Base-by-base conservation (phyloP, 108 stramenopile species). In the Cyclostephanos invisitatus region DNA sequence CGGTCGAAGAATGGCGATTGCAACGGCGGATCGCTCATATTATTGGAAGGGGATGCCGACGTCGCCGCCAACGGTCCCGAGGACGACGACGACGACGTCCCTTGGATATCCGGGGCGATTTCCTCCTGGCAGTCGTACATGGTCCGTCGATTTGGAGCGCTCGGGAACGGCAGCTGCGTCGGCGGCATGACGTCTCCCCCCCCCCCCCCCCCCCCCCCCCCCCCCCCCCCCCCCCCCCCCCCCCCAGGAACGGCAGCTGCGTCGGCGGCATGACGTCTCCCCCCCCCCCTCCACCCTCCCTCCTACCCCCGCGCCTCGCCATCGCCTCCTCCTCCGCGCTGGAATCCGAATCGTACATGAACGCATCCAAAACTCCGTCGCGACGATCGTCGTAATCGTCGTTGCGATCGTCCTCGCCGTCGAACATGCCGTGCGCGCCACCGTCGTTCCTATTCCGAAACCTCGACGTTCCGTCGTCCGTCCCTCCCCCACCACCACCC, bases 331-430 rank as follows among this genome's bases (percentile, higher is more conserved):
- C 87, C 55, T 91, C 92, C 11, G 46, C 51, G 66, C 90, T 91
- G 7, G 92, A 91, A 80, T 94, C 92, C 11, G 90, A 90, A 77
- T 94, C 92, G 65, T 94, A 94, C 54, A 78, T 80, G 64, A 62
- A 83, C 11, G 74, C 83, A 40, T 79, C 85, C 4, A 67, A 27
- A 47, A 25, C 48, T 18, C 22, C 46, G 24, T 14, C 55, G 38
- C 5, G 55, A 24, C 68, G 21, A 25, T 58, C 46, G 14, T 37
- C 66, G 36, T 59, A 38, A 15, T 67, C 83, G 15, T 69, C 68
- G 37, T 59, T 37, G 21, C 57, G 75, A 22, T 65, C 65, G 32
- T 32, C 32, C 63, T 79, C 77, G 44, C 59, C 57, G 29, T 70
- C 76, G 63, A 77, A 71, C 27, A 72, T 65, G 14, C 63, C 50